phyloP scores from a whole-genome alignment of 2,329 filamentous ascomycete genomes.

The Bisporella sp. region DNA sequence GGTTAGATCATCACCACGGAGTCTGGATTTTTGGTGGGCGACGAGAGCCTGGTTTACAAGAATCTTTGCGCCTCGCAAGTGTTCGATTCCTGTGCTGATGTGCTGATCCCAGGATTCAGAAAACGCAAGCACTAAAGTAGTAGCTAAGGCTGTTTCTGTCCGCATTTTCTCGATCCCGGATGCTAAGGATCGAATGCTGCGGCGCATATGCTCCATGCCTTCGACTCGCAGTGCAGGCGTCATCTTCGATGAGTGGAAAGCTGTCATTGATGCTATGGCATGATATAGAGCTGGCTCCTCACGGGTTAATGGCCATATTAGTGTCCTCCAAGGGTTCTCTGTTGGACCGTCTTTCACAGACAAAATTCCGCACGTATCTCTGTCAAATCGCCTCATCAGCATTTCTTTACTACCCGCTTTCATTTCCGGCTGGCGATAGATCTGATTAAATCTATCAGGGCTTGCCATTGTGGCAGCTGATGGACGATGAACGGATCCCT shows the following conservation, averaged over 20 bases:
- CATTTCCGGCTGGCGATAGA: constrained; percentile 41
- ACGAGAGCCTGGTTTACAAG: constrained; percentile 52
- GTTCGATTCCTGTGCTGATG: constrained; percentile 60
- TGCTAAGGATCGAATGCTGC: constrained; percentile 51
- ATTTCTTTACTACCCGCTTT: constrained; percentile 49
- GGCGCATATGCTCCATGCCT: constrained; percentile 64
- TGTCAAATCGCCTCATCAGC: constrained; percentile 56
- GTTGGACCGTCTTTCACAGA: constrained; percentile 62
- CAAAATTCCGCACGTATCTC: constrained; percentile 61
- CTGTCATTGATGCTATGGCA: constrained; percentile 61
- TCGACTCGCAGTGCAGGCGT: constrained; percentile 49
- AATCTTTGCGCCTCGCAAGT: constrained; percentile 60
- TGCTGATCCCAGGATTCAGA: constrained; percentile 66
- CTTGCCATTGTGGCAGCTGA: constrained; percentile 13
- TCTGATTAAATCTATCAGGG: constrained; percentile 16
- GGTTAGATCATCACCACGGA: constrained; percentile 40
- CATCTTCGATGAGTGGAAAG: constrained; percentile 58
- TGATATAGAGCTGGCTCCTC: constrained; percentile 60
- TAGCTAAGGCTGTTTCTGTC: constrained; percentile 59
- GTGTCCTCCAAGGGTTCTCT: constrained; percentile 65
- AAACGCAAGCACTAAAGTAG: constrained; percentile 62
- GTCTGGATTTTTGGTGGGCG: constrained; percentile 35
- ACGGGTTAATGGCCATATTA: constrained; percentile 62
- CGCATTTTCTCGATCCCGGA: constrained; percentile 56
- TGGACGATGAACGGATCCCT: constrained; percentile 15